These are phyloP conservation scores for Epichloe bromicola DNA, from an alignment of 2,329 filamentous ascomycete species.

Conservation along the genomic window DNA sequence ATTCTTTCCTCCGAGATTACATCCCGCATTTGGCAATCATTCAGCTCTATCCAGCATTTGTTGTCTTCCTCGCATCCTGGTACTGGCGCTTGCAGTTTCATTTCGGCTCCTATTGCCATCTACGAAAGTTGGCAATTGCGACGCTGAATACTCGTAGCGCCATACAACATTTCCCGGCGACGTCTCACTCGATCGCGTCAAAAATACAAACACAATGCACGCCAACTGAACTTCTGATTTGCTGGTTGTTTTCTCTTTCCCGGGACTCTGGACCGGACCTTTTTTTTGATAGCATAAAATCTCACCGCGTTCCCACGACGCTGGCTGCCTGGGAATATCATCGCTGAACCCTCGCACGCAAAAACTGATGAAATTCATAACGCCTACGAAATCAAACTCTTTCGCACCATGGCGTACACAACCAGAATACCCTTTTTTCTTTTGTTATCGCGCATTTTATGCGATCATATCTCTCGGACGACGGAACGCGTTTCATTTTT, in stretches of 20 bases:
- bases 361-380: neutral
- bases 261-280: neutral
- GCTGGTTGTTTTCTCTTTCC: neutral
- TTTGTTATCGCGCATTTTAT: constrained; percentile 1
- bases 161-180: neutral
- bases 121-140: neutral
- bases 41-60: neutral
- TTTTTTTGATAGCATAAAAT: neutral
- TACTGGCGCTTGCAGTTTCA: constrained; percentile 10
- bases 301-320: constrained; percentile 9
- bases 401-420: constrained; percentile 1
- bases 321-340: neutral
- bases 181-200: constrained; percentile 7
- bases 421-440: constrained; percentile 5
- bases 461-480: constrained; percentile 15
- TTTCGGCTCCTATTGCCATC: constrained; percentile 7
- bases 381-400: neutral
- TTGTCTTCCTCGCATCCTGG: constrained; percentile 4
- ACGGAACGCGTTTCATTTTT: constrained; percentile 8
- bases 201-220: constrained; percentile 6
- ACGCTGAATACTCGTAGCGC: neutral
- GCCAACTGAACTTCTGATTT: neutral
- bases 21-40: constrained; percentile 1
- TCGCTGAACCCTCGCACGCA: neutral
- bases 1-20: constrained; percentile 1